Conservation (phyloP, 176 grass and related monocot species). For the Aegilops bicornis region DNA sequence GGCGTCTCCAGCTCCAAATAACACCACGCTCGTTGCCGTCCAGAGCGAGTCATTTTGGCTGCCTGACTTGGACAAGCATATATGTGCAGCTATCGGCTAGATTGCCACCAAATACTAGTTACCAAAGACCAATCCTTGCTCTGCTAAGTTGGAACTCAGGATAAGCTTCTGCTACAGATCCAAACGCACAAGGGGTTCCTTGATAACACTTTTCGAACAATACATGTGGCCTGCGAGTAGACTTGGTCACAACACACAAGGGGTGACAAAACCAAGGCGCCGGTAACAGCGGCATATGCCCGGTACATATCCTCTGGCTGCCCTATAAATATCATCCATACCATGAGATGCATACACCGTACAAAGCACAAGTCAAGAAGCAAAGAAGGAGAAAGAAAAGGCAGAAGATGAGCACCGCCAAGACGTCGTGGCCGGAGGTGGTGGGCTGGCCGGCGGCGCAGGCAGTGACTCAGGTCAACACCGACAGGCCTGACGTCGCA, state of each 20-base stretch:
- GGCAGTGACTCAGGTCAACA: neutral
- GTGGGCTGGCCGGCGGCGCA: neutral
- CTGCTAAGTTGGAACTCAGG: too few species aligned
- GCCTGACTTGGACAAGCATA: too few species aligned
- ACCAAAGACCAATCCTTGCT: too few species aligned
- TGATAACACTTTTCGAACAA: neutral
- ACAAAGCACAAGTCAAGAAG: neutral
- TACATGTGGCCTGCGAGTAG: neutral
- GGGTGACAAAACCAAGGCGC: neutral
- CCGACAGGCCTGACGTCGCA: neutral
- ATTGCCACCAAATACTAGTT: too few species aligned
- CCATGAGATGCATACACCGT: neutral
- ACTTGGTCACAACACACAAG: neutral
- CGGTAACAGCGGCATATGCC: neutral
- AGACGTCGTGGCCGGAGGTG: constrained; percentile 22
- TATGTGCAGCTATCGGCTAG: too few species aligned
- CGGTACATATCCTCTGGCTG: neutral
- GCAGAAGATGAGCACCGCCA: neutral
- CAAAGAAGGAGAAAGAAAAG: neutral
- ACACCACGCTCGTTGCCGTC: too few species aligned
- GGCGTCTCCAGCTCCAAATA: too few species aligned
- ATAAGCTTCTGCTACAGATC: too few species aligned
- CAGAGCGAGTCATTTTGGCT: too few species aligned
- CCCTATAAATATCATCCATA: neutral
- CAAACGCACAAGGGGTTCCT: too few species aligned